Conservation (phyloP, 2,329 filamentous ascomycete species). For the Chrysosporium keratinophilum region DNA sequence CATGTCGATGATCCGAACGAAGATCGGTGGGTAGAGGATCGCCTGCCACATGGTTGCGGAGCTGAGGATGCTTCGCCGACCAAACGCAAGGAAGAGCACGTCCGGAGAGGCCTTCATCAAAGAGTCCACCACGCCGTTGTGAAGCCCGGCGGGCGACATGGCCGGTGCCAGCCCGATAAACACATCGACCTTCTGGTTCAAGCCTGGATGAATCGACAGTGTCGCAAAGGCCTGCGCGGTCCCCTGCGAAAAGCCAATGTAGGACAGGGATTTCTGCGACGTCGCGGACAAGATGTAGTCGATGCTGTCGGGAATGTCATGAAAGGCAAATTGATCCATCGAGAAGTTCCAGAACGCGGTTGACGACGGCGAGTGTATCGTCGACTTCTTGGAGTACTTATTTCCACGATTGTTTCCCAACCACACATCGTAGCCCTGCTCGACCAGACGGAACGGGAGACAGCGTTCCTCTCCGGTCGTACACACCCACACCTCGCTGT, state of each 20-base stretch:
- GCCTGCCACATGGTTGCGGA: conserved; percentile 97
- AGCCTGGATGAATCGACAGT: conserved; percentile 76
- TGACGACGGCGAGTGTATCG: conserved; percentile 62
- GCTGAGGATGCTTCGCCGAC: conserved; percentile 77
- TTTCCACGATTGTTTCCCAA: conserved; percentile 96
- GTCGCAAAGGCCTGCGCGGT: conserved; percentile 94
- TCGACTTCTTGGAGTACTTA: conserved; percentile 96
- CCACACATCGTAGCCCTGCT: conserved; percentile 93
- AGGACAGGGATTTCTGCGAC: conserved; percentile 71
- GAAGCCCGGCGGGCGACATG: conserved; percentile 87
- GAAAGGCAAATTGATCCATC: conserved; percentile 95
- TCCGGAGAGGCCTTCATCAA: conserved; percentile 89
- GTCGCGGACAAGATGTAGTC: conserved; percentile 81
- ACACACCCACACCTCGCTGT: conserved; percentile 96
- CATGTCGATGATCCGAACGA: conserved; percentile 75
- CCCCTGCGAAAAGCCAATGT: conserved; percentile 94
- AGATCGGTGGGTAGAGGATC: conserved; percentile 87
- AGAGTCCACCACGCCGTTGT: conserved; percentile 82
- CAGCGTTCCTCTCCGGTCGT: conserved; percentile 76
- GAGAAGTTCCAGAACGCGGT: conserved; percentile 91
- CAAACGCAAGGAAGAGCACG: conserved; percentile 85
- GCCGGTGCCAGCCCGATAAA: conserved; percentile 93
- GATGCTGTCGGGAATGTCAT: conserved; percentile 94
- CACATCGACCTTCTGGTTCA: conserved; percentile 89
- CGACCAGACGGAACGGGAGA: conserved; percentile 78